These are phyloP conservation scores for Elsinoe necatrix DNA, from an alignment of 2,329 filamentous ascomycete genomes.

Conservation along the genomic window DNA sequence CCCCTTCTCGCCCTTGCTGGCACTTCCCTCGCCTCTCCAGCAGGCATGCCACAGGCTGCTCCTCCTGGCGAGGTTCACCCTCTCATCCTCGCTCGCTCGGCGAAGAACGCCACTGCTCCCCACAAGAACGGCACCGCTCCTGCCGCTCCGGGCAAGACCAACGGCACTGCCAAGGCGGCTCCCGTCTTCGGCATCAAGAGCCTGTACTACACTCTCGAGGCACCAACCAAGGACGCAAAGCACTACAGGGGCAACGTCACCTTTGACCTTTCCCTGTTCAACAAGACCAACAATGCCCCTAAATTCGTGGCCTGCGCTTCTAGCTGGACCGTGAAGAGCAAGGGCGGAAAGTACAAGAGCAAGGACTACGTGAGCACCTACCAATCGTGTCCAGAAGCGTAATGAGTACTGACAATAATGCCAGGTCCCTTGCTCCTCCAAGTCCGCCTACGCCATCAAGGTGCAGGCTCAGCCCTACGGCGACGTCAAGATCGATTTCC, in stretches of 20 bases:
- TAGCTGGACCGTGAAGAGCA: background rate
- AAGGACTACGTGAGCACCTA: background rate
- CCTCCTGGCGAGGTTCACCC: constrained; percentile 9
- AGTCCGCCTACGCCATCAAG: background rate
- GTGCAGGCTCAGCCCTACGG: background rate
- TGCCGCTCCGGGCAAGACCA: background rate
- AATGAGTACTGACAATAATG: background rate
- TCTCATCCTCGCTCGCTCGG: background rate
- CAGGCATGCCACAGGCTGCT: constrained; percentile 4
- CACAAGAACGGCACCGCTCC: constrained; percentile 1
- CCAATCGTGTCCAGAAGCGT: background rate
- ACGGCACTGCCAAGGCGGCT: background rate
- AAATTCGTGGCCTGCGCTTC: background rate
- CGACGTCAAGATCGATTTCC: background rate
- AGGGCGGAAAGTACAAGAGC: constrained; percentile 5
- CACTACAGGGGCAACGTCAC: background rate
- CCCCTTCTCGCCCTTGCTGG: constrained; percentile 8
- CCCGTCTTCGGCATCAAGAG: constrained; percentile 1
- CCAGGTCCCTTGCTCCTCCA: constrained; percentile 3
- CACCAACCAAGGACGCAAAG: background rate
- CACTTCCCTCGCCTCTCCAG: background rate
- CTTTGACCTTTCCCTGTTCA: background rate
- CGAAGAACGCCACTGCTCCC: background rate
- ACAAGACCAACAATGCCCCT: background rate
- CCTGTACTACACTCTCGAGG: constrained; percentile 7